Conservation (phyloP, 2,329 filamentous ascomycete genomes). For the Trichoderma sp. region DNA sequence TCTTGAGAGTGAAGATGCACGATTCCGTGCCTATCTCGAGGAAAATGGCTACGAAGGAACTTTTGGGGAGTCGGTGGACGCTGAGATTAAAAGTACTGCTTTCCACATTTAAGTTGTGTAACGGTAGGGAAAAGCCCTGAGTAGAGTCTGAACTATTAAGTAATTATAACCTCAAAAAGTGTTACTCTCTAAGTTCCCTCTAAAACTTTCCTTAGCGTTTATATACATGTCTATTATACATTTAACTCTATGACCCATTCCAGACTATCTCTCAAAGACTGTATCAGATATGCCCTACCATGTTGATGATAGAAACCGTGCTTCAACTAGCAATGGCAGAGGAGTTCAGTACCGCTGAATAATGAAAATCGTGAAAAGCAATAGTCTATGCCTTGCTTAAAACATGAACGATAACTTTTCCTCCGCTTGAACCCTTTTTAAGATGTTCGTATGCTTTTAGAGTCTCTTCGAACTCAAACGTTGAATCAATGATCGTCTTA, state of each 20-base stretch:
- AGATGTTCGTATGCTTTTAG: slow-evolving; percentile 61
- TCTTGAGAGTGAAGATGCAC: slow-evolving; percentile 32
- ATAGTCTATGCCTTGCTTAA: neutral
- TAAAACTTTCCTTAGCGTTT: neutral
- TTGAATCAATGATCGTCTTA: slow-evolving; percentile 58
- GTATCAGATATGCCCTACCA: neutral
- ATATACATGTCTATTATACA: neutral
- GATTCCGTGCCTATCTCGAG: slow-evolving; percentile 32
- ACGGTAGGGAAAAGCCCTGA: neutral
- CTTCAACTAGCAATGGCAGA: neutral
- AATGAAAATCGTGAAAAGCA: fast-evolving
- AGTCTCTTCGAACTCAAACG: slow-evolving; percentile 60
- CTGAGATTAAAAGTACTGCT: neutral
- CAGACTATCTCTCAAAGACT: neutral
- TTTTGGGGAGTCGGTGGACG: neutral
- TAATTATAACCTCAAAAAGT: neutral
- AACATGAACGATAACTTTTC: slow-evolving; percentile 53
- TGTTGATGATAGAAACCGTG: no score
- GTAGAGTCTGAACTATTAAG: no score
- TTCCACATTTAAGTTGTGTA: neutral
- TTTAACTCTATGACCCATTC: neutral
- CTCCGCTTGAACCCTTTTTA: slow-evolving; percentile 60
- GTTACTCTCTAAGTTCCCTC: neutral
- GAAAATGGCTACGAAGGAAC: slow-evolving; percentile 31
- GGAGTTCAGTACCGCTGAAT: neutral